Evolutionary conservation across 2,329 filamentous ascomycete genomes (phyloP).

Genomic region (Beauveria asiatica): DNA sequence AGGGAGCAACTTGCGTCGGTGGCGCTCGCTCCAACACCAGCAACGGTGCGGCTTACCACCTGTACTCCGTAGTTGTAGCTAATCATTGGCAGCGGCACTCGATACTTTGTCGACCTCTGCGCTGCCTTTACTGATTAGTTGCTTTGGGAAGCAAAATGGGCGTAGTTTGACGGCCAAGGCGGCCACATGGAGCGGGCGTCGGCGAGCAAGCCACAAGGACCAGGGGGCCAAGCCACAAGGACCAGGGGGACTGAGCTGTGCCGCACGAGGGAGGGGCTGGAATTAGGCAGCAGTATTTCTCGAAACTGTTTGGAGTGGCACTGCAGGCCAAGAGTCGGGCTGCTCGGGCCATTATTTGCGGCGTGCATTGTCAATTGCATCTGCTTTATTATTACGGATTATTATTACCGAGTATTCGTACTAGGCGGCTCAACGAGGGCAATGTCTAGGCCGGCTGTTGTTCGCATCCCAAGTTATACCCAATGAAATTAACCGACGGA

Average conservation of each 20-base stretch:
- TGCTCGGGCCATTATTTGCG: neutral
- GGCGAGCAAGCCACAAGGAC: neutral
- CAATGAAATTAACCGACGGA: no score
- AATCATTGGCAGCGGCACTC: neutral
- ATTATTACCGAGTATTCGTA: no score
- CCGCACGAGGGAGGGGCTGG: constrained; percentile 2
- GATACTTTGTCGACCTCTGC: no score
- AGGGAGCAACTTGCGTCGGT: neutral
- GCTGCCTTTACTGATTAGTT: no score
- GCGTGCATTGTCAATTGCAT: neutral
- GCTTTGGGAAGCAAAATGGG: neutral
- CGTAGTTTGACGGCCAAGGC: neutral
- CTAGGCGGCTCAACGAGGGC: no score
- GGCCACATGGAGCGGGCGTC: neutral
- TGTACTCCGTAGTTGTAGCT: no score
- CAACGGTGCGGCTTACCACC: neutral
- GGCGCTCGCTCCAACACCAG: neutral
- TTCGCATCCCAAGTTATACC: no score
- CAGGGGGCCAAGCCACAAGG: no score
- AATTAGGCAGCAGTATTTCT: constrained; percentile 7
- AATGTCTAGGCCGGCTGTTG: no score
- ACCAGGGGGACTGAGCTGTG: neutral
- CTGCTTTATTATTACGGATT: no score
- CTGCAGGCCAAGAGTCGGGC: neutral
- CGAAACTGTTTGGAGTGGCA: neutral